Percentiles rank a stretch among this genome's conserved stretches.
These are phyloP conservation scores for Septoria petroselini DNA, from an alignment of 2,329 filamentous ascomycete species.

Conservation along the genomic window DNA sequence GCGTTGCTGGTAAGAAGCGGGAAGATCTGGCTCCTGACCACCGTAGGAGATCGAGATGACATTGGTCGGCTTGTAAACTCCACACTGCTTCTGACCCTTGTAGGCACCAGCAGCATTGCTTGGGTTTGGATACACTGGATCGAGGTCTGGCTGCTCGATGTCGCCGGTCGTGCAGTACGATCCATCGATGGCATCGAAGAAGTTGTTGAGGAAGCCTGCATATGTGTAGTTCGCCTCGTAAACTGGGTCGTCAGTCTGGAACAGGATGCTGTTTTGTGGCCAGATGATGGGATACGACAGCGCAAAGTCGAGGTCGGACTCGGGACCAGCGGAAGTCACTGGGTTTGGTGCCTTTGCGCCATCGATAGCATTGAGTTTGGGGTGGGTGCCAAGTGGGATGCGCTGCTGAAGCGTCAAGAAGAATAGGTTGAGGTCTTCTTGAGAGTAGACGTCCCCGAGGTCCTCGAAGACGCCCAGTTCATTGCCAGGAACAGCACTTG, in stretches of 20 bases:
- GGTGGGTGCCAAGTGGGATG: constrained; percentile 24
- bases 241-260: constrained; percentile 45
- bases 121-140: constrained; percentile 48
- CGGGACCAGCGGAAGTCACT: constrained; percentile 49
- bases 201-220: constrained; percentile 44
- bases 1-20: constrained; percentile 52
- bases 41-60: constrained; percentile 61
- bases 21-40: constrained; percentile 54
- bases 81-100: constrained; percentile 46
- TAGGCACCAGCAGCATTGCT: constrained; percentile 38
- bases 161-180: constrained; percentile 49
- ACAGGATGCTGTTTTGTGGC: constrained; percentile 51
- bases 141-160: constrained; percentile 50
- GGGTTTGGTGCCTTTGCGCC: constrained; percentile 35
- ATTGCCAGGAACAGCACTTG: constrained; percentile 42
- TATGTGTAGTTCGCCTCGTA: constrained; percentile 39
- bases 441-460: constrained; percentile 43
- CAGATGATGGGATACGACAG: constrained; percentile 51
- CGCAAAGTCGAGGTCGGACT: constrained; percentile 51
- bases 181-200: constrained; percentile 49
- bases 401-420: constrained; percentile 41
- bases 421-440: constrained; percentile 48
- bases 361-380: constrained; percentile 31
- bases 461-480: constrained; percentile 49
- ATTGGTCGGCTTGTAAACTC: constrained; percentile 53